Conservation (phyloP, 2,329 filamentous ascomycete genomes). For the Periconia sp. region DNA sequence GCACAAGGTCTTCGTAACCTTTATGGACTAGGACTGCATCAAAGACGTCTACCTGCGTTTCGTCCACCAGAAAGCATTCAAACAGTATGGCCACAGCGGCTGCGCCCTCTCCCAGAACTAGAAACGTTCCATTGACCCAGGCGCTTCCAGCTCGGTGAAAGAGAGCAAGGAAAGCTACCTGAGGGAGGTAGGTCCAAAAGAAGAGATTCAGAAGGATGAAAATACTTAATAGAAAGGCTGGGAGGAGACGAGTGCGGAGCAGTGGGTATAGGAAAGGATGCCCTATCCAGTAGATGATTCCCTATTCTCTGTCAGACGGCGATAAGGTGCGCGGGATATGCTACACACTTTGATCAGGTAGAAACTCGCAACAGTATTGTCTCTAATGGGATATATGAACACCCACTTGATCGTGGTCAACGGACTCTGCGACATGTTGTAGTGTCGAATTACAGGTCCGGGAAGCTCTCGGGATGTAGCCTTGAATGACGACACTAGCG, state of each 20-base stretch:
- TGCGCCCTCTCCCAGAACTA: slow-evolving; percentile 74
- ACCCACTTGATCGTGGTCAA: slow-evolving; percentile 30
- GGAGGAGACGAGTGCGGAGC: slow-evolving; percentile 77
- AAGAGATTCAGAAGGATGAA: slow-evolving; percentile 88
- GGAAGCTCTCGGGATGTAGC: slow-evolving; percentile 2
- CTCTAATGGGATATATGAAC: slow-evolving; percentile 34
- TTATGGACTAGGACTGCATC: slow-evolving; percentile 77
- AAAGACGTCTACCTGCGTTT: slow-evolving; percentile 79
- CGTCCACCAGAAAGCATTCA: slow-evolving; percentile 65
- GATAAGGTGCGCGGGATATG: too few species aligned
- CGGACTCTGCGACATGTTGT: slow-evolving; percentile 45
- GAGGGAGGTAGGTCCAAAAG: slow-evolving; percentile 84
- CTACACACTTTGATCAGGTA: slow-evolving; percentile 39
- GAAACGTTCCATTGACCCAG: slow-evolving; percentile 86
- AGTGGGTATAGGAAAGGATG: slow-evolving; percentile 85
- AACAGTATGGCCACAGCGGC: slow-evolving; percentile 65
- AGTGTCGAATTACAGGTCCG: slow-evolving; percentile 28
- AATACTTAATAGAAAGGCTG: slow-evolving; percentile 79
- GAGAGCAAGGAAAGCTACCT: slow-evolving; percentile 85
- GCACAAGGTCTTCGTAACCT: slow-evolving; percentile 65
- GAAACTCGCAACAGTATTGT: slow-evolving; percentile 30
- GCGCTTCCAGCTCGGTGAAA: slow-evolving; percentile 82
- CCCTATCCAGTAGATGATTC: slow-evolving; percentile 80
- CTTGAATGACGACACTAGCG: slow-evolving; percentile 9
- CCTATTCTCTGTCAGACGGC: slow-evolving; percentile 58